phyloP scores from a whole-genome alignment of 2,329 filamentous ascomycete species.

The Fusarium chlamydosporum region DNA sequence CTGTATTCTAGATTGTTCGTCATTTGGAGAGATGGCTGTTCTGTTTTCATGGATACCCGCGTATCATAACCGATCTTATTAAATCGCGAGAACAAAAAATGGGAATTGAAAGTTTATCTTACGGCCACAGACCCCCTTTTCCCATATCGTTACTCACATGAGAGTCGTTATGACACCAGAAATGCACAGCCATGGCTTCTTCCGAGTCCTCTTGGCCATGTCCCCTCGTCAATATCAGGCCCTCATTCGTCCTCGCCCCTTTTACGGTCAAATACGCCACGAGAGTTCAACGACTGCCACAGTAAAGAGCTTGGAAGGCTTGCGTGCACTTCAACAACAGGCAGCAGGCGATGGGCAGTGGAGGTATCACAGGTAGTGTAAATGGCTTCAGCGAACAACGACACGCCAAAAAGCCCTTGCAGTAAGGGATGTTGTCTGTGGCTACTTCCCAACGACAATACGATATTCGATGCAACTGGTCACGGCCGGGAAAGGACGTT shows the following conservation, averaged over 20 bases:
- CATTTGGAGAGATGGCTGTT: slow-evolving; percentile 14
- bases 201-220: neutral
- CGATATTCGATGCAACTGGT: slow-evolving; percentile 25
- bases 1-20: slow-evolving; percentile 40
- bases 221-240: slow-evolving; percentile 2
- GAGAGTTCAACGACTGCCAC: slow-evolving; percentile 25
- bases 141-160: neutral
- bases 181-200: slow-evolving; percentile 6
- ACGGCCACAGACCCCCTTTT: neutral
- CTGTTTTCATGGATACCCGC: slow-evolving; percentile 43
- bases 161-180: slow-evolving; percentile 4
- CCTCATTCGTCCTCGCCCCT: slow-evolving; percentile 39
- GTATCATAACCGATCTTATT: slow-evolving; percentile 13
- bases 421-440: slow-evolving; percentile 5
- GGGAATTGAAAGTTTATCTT: slow-evolving; percentile 30
- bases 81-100: slow-evolving; percentile 24
- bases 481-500: slow-evolving; percentile 26
- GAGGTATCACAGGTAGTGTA: slow-evolving; percentile 7
- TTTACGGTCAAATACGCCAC: slow-evolving; percentile 33
- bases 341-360: slow-evolving; percentile 5
- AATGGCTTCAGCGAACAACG: slow-evolving; percentile 18
- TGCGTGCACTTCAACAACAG: neutral
- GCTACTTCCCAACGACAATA: slow-evolving; percentile 31
- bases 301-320: neutral
- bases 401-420: neutral